These are phyloP conservation scores for Physaria fendleri DNA, from an alignment of 345 rosid genomes.

Conservation along the genomic window DNA sequence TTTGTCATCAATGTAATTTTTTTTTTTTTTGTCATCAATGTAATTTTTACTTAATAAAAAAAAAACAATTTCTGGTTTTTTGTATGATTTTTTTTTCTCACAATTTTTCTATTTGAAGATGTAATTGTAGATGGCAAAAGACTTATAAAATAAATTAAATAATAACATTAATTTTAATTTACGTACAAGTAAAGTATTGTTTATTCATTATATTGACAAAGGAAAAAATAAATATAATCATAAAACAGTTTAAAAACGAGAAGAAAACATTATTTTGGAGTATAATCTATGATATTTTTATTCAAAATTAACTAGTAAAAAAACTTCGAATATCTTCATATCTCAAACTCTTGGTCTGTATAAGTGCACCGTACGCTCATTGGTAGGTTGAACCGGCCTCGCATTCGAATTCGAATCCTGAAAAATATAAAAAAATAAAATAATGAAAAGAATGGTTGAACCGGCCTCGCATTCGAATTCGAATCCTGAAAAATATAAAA, in stretches of 20 bases:
- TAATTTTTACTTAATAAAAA: too few species aligned
- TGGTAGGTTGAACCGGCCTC: slow-evolving; percentile 27
- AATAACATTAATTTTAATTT: neutral
- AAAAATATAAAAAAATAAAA: neutral
- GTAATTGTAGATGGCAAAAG: too few species aligned
- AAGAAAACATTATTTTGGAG: neutral
- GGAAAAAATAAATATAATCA: neutral
- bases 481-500: slow-evolving; percentile 6
- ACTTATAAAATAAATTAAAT: neutral
- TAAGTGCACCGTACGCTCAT: slow-evolving; percentile 12
- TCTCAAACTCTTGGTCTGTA: slow-evolving; percentile 23
- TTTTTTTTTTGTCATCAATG: too few species aligned
- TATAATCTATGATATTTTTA: neutral
- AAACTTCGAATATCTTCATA: neutral
- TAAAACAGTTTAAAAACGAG: neutral
- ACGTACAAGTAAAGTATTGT: neutral
- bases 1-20: too few species aligned
- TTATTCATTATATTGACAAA: neutral
- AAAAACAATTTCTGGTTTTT: too few species aligned
- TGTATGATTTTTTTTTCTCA: too few species aligned
- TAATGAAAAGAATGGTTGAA: too few species aligned
- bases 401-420: slow-evolving; percentile 17
- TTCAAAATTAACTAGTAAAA: neutral
- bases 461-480: slow-evolving; percentile 23
- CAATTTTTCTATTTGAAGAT: too few species aligned